phyloP scores from a whole-genome alignment of 1,284 basidiomycete species.

The Malassezia obtusa region DNA sequence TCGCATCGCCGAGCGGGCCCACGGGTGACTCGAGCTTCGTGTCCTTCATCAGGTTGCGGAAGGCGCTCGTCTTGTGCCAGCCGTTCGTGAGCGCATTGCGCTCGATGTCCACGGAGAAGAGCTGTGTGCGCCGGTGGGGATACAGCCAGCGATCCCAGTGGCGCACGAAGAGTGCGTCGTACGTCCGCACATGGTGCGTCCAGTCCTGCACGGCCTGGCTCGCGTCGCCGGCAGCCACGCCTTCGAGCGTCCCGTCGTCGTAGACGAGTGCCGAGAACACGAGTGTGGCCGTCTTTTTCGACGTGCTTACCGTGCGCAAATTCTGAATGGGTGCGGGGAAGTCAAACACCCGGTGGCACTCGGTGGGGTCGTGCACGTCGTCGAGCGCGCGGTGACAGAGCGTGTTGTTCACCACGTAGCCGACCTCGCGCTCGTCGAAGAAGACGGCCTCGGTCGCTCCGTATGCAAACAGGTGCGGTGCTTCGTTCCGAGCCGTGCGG shows the following conservation, averaged over 20 bases:
- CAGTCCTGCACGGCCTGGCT: background rate
- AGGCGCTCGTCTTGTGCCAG: slow-evolving; percentile 3
- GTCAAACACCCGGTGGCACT: background rate
- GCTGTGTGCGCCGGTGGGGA: slow-evolving; percentile 20
- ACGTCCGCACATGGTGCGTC: slow-evolving; percentile 4
- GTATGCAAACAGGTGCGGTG: background rate
- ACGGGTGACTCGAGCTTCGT: slow-evolving; percentile 26
- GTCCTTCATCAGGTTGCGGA: slow-evolving; percentile 19
- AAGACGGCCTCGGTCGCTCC: slow-evolving; percentile 1
- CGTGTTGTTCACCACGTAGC: background rate
- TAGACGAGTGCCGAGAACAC: slow-evolving; percentile 29
- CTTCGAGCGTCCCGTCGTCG: slow-evolving; percentile 22
- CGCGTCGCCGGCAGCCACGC: slow-evolving; percentile 1
- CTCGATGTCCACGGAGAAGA: slow-evolving; percentile 22
- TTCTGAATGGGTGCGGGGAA: slow-evolving; percentile 12
- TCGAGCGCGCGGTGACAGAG: background rate
- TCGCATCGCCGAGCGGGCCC: slow-evolving; percentile 23
- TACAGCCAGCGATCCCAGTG: slow-evolving; percentile 33
- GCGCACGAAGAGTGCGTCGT: slow-evolving; percentile 20
- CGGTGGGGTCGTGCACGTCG: background rate
- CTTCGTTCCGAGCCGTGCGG: background rate
- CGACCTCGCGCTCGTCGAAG: background rate
- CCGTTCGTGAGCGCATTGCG: background rate
- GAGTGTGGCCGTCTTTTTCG: slow-evolving; percentile 4
- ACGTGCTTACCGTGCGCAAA: background rate